Conservation (phyloP, 75 land plant genomes). For the Adiantum capillusveneris region DNA sequence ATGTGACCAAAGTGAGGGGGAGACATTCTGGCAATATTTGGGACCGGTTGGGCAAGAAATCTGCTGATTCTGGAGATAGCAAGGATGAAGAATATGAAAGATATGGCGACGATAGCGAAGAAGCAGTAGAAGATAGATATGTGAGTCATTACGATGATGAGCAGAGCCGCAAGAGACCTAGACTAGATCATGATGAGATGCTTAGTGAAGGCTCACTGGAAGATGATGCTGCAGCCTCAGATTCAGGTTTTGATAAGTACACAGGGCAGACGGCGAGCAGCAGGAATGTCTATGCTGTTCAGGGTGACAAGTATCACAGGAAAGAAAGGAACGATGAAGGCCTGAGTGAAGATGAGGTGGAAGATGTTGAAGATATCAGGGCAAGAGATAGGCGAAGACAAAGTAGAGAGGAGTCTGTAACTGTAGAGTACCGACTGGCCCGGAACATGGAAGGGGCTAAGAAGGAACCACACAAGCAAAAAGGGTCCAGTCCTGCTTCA, state of each 20-base stretch:
- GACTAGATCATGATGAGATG: conserved; percentile 4
- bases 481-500: conserved; percentile 22
- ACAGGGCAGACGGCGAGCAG: background rate
- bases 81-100: conserved; percentile 12
- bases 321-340: background rate
- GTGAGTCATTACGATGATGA: background rate
- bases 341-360: background rate
- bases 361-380: background rate
- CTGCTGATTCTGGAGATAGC: conserved; percentile 10
- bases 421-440: conserved; percentile 34
- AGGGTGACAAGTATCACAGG: background rate
- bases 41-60: conserved; percentile 51
- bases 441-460: conserved; percentile 21
- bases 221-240: conserved; percentile 24
- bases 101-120: background rate
- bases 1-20: conserved; percentile 24
- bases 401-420: conserved; percentile 26
- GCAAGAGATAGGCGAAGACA: background rate
- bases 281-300: background rate
- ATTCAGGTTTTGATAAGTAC: conserved; percentile 36
- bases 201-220: conserved; percentile 13
- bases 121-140: background rate
- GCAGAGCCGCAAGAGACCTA: conserved; percentile 2
- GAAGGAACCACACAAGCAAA: conserved; percentile 14
- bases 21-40: conserved; percentile 43